Evolutionary conservation across 1,284 basidiomycete genomes (phyloP), one percentile per base, ranked within the genome.

Genomic region (Austroboletus niveus): DNA sequence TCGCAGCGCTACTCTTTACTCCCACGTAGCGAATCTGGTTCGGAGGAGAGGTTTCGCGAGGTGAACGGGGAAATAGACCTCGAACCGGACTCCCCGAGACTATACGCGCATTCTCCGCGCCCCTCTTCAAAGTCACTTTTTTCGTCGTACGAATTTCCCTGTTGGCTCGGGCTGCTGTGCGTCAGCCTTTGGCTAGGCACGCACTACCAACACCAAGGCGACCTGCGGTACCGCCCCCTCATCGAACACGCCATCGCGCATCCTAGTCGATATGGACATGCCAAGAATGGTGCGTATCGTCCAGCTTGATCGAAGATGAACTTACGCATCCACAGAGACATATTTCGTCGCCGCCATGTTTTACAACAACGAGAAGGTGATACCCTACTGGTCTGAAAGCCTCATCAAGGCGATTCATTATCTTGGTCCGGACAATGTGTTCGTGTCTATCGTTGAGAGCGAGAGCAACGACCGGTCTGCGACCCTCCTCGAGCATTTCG

Each of bases 371-470:
- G 58, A 69, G 46, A 45, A 52, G 0, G 64, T 76, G 3, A 56
- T 77, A 8, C 73, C 75, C 2, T 72, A 75, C 55, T 76, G 75
- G 75, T 68, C 65, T 4, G 53, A 66, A 17, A 64, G 72, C 29
- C 60, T 77, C 43, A 57, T 69, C 48, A 68, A 69, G 55, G 62
- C 64, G 10, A 72, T 75, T 35, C 55, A 60, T 42, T 74, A 72
- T 62, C 70, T 83, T 34, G 81, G 81, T 9, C 55, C 66, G 4
- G 69, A 74, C 42, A 79, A 81, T 45, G 75, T 77, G 15, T 83
- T 75, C 56, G 70, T 84, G 6, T 82, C 80, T n/a, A 69, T 83
- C 48, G 73, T 81, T 58, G 81, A 83, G 62, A 79, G 75, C 47
- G 72, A 79, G 57, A 80, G 77, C 32, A 43, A 53, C 32, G 81